These are phyloP conservation scores for Tolypocladium album DNA, from an alignment of 2,329 filamentous ascomycete species.

Conservation along the genomic window DNA sequence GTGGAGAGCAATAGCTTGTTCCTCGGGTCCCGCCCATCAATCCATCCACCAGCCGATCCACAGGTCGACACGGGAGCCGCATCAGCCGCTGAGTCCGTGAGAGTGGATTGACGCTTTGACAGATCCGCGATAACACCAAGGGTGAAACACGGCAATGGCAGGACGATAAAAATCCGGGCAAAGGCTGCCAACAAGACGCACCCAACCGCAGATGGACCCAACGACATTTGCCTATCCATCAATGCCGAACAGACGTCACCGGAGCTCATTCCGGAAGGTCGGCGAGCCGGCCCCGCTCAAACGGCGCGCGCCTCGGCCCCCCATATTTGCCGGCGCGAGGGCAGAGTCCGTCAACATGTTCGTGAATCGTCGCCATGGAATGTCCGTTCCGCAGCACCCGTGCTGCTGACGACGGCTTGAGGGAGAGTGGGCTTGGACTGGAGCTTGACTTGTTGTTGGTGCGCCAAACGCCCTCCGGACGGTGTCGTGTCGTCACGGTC, in stretches of 20 bases:
- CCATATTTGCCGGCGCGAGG: not conserved
- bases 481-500: not conserved
- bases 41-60: not conserved
- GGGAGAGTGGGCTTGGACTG: not conserved
- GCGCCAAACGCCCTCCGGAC: not conserved
- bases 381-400: not conserved
- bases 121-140: not conserved
- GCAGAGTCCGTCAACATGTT: not conserved
- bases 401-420: not conserved
- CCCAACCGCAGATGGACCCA: not conserved
- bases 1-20: not conserved
- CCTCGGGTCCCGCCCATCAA: not conserved
- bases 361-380: not conserved
- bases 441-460: not conserved
- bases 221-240: not conserved
- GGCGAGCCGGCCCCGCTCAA: not conserved
- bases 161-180: not conserved
- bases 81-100: not conserved
- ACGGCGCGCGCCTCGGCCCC: not conserved
- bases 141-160: not conserved
- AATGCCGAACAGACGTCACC: not conserved
- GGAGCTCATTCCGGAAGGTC: not conserved
- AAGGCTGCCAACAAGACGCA: not conserved
- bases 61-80: not conserved
- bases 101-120: not conserved